Base-by-base conservation (phyloP, 2,329 filamentous ascomycete genomes). In the Penicillium sp. region DNA sequence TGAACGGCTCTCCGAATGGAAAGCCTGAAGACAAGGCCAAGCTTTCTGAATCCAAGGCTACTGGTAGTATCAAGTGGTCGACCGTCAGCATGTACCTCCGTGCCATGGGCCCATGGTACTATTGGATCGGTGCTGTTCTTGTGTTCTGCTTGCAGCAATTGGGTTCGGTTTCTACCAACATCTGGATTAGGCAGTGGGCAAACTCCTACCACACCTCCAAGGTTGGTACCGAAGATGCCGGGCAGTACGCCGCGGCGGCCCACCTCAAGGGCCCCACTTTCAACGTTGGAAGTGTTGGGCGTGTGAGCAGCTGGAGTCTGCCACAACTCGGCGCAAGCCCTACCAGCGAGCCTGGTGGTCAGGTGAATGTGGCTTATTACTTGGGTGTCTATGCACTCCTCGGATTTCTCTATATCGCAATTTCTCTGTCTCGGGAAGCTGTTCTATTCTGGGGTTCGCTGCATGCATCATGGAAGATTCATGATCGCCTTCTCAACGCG, bases 51-150 rank as follows among this genome's bases (percentile, higher is more conserved):
- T 81, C 82, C 40, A 97, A 95, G 75, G 88, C 90, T 8, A 86
- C 84, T 44, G 94, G 94, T 29, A 88, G 92, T 39, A 91, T 99
- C 66, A 94, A 96, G 72, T 87, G 91, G 81, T 82, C 85, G 22
- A 92, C 96, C 50, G 89, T 99, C 67, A 79, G 86, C 58, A 85
- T 96, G 70, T 99, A 99, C 71, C 82, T 99, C 18, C 78, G 76
- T 57, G 85, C 92, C 61, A 99, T 99, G 94, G 94, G 94, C n/a
- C 82, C 88, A 5, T 96, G 92, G 90, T 92, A 90, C 82, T 99
- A 96, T 77, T 99, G 94, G 94, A 73, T 88, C 46, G 77, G 89
- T 35, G 89, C 92, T 20, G 76, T 86, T 14, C 63, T 86, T 5
- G 87, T 92, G 37, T 97, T 99, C 69, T 81, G 82, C 29, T 77